Base-by-base conservation (phyloP, 768 basidiomycete species). In the Collybia sp. region DNA sequence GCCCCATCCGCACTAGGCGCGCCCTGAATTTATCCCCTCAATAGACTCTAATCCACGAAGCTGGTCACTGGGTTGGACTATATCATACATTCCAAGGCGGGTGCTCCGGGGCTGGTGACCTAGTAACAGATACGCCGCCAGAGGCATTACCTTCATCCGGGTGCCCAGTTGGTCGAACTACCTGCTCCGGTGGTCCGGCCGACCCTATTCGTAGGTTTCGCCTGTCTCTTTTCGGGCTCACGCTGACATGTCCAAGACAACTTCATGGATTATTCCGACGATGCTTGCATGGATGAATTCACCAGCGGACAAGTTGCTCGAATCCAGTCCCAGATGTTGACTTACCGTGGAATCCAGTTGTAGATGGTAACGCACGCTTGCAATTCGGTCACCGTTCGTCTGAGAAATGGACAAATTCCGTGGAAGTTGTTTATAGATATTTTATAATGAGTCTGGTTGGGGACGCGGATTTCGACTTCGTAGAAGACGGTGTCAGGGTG, bases 241-340 rank as follows among this genome's bases (percentile, higher is more conserved):
- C 12, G 9, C n/a, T 34, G 1, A 31, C 12, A 20, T 6, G 43
- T 31, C 25, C 13, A 41, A 55, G 54, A 58, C 50, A 68, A 70
- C 59, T 70, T 56, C 59, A 70, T 71, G 68, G 69, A 74, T 54
- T 68, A 70, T 56, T 58, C 61, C 11, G 53, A 62, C 47, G 70
- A 73, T 48, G 51, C 56, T 19, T 72, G 70, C 62, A 65, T 67
- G 62, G 65, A 54, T 41, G 52, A 61, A 48, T 71, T 70, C 57
- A 68, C 68, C 9, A 33, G 55, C 18, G 69, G 69, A 19, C 69
- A 73, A 53, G 57, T 60, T 43, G 50, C 48, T 9, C 64, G 71
- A 20, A 46, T 67, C 46, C 50, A 59, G 42, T 54, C 49, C 31
- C 69, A 68, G 56, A 53, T 70, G 25, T 31, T 55, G 39, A 66